Evolutionary conservation across 495 filamentous ascomycete species (phyloP).

Genomic region (Xeromyces bisporus): DNA sequence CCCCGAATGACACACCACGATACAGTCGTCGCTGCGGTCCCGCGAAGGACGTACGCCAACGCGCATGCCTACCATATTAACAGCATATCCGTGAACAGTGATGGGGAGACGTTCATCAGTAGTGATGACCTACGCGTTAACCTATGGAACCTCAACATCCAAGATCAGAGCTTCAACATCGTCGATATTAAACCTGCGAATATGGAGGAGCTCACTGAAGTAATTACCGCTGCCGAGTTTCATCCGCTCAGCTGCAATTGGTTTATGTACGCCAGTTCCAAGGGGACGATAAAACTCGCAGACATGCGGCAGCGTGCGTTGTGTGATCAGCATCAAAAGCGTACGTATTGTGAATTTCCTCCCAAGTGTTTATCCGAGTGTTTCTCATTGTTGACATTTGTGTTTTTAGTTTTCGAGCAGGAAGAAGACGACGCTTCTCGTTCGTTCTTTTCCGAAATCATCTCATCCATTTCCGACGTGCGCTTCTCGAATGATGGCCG

Average conservation of each 20-base stretch:
- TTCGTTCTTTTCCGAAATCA: slow-evolving; percentile 99
- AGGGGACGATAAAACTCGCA: slow-evolving; percentile 95
- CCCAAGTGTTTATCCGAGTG: too few species aligned
- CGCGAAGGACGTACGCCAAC: slow-evolving; percentile 89
- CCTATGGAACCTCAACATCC: slow-evolving; percentile 97
- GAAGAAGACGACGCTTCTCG: slow-evolving; percentile 97
- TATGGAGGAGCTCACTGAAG: slow-evolving; percentile 98
- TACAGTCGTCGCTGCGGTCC: slow-evolving; percentile 93
- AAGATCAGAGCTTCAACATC: slow-evolving; percentile 99
- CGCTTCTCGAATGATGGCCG: slow-evolving; percentile 91
- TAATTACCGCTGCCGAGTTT: slow-evolving; percentile 96
- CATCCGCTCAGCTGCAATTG: slow-evolving; percentile 95
- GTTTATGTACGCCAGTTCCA: slow-evolving; percentile 99
- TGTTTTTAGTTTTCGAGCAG: slow-evolving; percentile 75
- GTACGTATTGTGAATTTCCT: slow-evolving; percentile 35
- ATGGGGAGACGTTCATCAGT: slow-evolving; percentile 97
- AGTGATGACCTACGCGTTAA: slow-evolving; percentile 96
- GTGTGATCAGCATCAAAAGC: slow-evolving; percentile 87
- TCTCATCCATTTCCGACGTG: slow-evolving; percentile 97
- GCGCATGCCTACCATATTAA: slow-evolving; percentile 99
- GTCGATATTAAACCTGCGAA: slow-evolving; percentile 99
- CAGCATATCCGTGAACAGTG: slow-evolving; percentile 98
- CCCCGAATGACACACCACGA: slow-evolving; percentile 95
- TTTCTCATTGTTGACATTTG: slow-evolving; percentile 2
- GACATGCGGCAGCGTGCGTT: slow-evolving; percentile 95